These are phyloP conservation scores for Isoetes engelmannii DNA, from an alignment of 83 land plant genomes.

Conservation along the genomic window DNA sequence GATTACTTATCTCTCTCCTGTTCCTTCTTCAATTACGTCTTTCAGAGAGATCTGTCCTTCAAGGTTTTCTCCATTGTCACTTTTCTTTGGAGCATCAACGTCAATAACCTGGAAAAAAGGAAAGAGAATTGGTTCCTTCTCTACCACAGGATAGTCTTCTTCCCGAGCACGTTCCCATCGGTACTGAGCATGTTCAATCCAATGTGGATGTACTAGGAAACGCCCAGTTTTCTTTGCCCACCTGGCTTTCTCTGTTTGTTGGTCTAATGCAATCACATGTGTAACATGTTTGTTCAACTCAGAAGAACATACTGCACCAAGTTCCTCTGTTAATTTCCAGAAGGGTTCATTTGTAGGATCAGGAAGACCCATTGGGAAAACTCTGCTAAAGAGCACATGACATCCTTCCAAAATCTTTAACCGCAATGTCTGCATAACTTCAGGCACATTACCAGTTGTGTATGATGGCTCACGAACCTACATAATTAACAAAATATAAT, in stretches of 20 bases:
- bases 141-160: conserved; percentile 56
- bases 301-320: conserved; percentile 69
- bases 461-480: not conserved
- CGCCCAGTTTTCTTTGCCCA: conserved; percentile 73
- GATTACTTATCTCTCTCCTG: too few species aligned
- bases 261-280: conserved; percentile 72
- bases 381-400: conserved; percentile 69
- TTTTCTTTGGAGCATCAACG: conserved; percentile 1
- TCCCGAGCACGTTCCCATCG: conserved; percentile 70
- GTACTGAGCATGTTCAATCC: conserved; percentile 83
- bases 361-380: conserved; percentile 37
- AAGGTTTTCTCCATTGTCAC: too few species aligned
- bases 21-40: too few species aligned
- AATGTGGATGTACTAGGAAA: conserved; percentile 65
- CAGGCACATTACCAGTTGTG: not conserved
- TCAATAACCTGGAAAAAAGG: not conserved
- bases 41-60: too few species aligned
- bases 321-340: conserved; percentile 70
- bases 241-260: conserved; percentile 67
- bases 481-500: not conserved
- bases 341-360: conserved; percentile 39
- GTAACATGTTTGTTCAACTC: conserved; percentile 60
- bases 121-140: not conserved
- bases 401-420: conserved; percentile 56
- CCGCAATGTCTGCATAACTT: conserved; percentile 50